Base-by-base conservation (phyloP, 208 protist species). In the Trypanosomatidae sp. region DNA sequence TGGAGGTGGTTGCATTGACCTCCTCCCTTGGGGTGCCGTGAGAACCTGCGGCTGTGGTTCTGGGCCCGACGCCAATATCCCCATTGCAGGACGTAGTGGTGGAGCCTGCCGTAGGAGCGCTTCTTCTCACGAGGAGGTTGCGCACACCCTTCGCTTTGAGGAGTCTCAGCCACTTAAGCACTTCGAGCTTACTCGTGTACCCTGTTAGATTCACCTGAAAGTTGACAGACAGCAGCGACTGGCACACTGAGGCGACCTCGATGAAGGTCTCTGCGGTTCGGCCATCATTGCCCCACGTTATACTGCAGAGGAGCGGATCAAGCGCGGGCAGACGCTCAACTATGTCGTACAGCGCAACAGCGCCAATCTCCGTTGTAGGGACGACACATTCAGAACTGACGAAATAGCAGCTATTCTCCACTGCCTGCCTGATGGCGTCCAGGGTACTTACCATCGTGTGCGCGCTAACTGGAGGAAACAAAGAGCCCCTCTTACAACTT, bases 141-240 rank as follows among this genome's bases (percentile, higher is more conserved):
- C 86, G 86, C 49, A 99, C 91, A 50, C 98, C 95, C 62, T 81
- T 77, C 15, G 77, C 80, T 62, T 97, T 93, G 9, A 92, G 80
- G 2, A 83, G 47, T 1, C 83, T 70, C n/a, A 98, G 79, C 59
- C 89, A 91, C 36, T 83, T 64, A 1, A 85, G 62, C n/a, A 97
- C 72, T 8, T 95, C 82, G 0, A 73, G 68, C 1, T 77, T 74
- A 73, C 87, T 93, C 64, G 91, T 97, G 41, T 94, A 96, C 66
- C 95, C 96, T 3, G 97, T 99, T 6, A 99, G 53, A 79, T 98
- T 97, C 73, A 99, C 88, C 88, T 96, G 91, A n/a, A 83, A 95
- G 58, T 98, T 96, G 22, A 98, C 41, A 28, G 88, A 88, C 36
- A 89, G 79, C 5, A 92, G 62, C 39, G 88, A 81, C 74, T 98